Evolutionary conservation across 805 yeast genomes (phyloP), one percentile per base, ranked within the genome.

Genomic region (Wickerhamomyces bisporus): DNA sequence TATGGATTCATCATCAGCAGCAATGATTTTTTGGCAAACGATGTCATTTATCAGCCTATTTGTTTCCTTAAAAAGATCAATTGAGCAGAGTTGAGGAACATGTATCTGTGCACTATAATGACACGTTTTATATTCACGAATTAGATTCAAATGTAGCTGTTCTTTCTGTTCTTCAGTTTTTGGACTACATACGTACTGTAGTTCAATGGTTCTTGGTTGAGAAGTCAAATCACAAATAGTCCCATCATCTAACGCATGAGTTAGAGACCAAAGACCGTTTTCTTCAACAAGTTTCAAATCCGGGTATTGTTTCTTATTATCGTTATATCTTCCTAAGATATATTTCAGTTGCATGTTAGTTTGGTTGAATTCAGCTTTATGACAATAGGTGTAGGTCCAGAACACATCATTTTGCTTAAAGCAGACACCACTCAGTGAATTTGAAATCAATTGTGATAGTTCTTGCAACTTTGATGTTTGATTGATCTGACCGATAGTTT

Each of bases 141-240:
- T 45, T 27, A 34, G 40, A 4, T 35, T 21, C 6, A 52, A 15
- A 13, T 20, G 28, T 2, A 44, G 16, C 2, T 10, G n/a, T 3
- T 14, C 8, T 13, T 32, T 10, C 2, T 6, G 12, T 3, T n/a
- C 10, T 11, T 29, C 13, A 1, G 32, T 7, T 4, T 32, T 31
- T 12, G 52, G 42, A 34, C 51, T 48, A 34, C 60, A 55, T 7
- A 42, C 33, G 30, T 44, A 55, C 29, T 48, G 52, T 2, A 55
- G 18, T 23, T 55, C 52, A 4, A 44, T 38, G 3, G 35, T 37
- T 39, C 60, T 41, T 11, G 50, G 47, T 23, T 38, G 36, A 3
- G 52, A 48, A 1, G 54, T 53, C 30, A 53, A 34, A 34, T 55
- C 58, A 43, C 60, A 55, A 7, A 48, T 35, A 2, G 51, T 36